Evolutionary conservation across 2,329 filamentous ascomycete species (phyloP), one percentile per base, ranked within the genome.

Genomic region (Fusarium dimerum): DNA sequence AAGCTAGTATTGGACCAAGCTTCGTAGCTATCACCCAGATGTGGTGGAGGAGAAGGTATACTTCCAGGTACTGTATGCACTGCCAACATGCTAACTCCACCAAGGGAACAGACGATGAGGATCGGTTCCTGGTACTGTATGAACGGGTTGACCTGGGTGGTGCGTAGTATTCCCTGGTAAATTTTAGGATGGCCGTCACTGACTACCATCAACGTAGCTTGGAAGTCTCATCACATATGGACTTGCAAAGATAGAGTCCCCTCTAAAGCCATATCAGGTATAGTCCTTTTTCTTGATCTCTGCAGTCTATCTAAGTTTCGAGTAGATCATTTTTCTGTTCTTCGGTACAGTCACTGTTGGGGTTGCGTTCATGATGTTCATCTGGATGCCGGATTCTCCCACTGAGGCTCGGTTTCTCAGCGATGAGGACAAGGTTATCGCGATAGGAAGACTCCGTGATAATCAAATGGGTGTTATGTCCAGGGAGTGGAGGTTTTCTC

Each of bases 71-170:
- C 32, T 40, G 29, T 20, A 12, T 15, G 18, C 13, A 43, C 17
- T 32, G 11, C 2, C 34, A 7, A 11, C 29, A 16, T 41, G 9
- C 51, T 64, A 38, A 63, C 52, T 18, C 16, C 16, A 32, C 8
- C 1, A 44, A 72, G 70, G 48, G 83, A 86, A 59, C 82, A 86
- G 65, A 83, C 82, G 0, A 65, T 80, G 45, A 71, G 83, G 3
- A 79, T 81, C 12, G 78, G 79, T 9, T 75, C 76, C 2, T 86
- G 83, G 83, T 84, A 85, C 60, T 78, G 76, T 17, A 85, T 84
- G 78, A 82, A 85, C 48, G 82, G 83, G 3, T 66, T 84, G 4
- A 81, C 80, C 5, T 81, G 79, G 62, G 81, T 84, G 58, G 74
- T 76, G 38, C 34, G 70, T 60, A 36, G 32, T 34, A 9, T 7